These are phyloP conservation scores for Pterula multifida DNA, from an alignment of 1,284 basidiomycete genomes.

Conservation along the genomic window DNA sequence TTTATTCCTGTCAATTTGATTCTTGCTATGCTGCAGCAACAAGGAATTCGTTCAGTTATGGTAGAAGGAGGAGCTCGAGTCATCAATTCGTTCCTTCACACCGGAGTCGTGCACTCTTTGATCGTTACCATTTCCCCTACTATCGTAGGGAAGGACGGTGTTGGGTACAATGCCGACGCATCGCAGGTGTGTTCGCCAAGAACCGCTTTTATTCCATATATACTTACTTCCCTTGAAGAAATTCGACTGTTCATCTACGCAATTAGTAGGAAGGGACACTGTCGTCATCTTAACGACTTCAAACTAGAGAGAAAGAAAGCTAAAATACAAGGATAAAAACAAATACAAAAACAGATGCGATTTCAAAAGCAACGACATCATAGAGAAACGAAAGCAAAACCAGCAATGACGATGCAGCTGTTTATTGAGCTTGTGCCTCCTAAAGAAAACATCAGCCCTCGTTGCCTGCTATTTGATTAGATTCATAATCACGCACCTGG, in stretches of 20 bases:
- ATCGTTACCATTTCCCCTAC: slow-evolving; percentile 78
- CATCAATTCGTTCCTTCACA: slow-evolving; percentile 64
- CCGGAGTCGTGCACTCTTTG: slow-evolving; percentile 49
- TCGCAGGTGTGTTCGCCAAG: slow-evolving; percentile 6
- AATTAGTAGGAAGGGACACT: slow-evolving; percentile 28
- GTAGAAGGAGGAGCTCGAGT: slow-evolving; percentile 88
- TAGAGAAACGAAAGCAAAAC: neutral
- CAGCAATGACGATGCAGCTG: neutral
- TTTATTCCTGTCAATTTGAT: slow-evolving; percentile 17
- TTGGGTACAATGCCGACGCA: slow-evolving; percentile 35
- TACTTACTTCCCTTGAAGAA: neutral
- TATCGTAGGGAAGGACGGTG: slow-evolving; percentile 63
- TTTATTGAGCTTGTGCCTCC: neutral
- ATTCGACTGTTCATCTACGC: slow-evolving; percentile 22
- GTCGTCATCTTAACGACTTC: slow-evolving; percentile 21
- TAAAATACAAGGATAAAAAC: neutral
- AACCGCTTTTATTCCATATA: neutral
- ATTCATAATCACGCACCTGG: slow-evolving; percentile 40
- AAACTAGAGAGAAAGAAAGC: neutral
- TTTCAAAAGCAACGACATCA: neutral
- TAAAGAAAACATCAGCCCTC: neutral
- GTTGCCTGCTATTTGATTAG: no score
- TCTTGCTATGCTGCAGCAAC: slow-evolving; percentile 36
- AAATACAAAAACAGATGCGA: neutral
- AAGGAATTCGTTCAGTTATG: slow-evolving; percentile 73